Conservation (phyloP, 139 green algal species). For the Chlorella sp. region DNA sequence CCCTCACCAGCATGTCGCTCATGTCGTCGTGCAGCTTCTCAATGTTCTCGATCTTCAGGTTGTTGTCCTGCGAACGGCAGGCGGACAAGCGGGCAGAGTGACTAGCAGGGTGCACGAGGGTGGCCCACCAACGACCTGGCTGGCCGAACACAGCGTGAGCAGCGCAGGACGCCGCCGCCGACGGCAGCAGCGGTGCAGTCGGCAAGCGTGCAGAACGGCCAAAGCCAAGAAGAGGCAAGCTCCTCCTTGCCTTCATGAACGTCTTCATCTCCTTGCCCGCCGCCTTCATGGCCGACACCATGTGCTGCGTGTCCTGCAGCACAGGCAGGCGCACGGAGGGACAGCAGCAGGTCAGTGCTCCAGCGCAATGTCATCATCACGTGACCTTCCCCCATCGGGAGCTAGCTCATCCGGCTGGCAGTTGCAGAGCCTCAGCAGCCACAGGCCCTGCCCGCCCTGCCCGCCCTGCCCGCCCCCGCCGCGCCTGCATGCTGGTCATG, state of each 20-base stretch:
- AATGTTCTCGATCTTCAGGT: constrained; percentile 96
- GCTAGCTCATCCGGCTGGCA: no score
- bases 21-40: constrained; percentile 97
- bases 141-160: neutral
- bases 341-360: neutral
- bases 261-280: constrained; percentile 90
- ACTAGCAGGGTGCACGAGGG: neutral
- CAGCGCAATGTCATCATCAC: neutral
- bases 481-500: constrained; percentile 46
- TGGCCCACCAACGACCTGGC: neutral
- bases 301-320: constrained; percentile 64
- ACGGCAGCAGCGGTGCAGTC: neutral
- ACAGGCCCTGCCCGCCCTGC: neutral
- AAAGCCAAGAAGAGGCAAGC: no score
- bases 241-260: constrained; percentile 70
- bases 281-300: constrained; percentile 75
- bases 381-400: no score
- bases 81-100: neutral
- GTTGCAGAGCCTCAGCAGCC: neutral
- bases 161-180: neutral
- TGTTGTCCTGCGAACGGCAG: constrained; percentile 61
- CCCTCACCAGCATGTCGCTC: constrained; percentile 86
- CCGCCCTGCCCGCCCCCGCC: neutral
- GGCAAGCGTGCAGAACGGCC: no score
- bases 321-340: neutral